Conservation (phyloP, 2,329 filamentous ascomycete species). For the Sodiomyces alkalinus region DNA sequence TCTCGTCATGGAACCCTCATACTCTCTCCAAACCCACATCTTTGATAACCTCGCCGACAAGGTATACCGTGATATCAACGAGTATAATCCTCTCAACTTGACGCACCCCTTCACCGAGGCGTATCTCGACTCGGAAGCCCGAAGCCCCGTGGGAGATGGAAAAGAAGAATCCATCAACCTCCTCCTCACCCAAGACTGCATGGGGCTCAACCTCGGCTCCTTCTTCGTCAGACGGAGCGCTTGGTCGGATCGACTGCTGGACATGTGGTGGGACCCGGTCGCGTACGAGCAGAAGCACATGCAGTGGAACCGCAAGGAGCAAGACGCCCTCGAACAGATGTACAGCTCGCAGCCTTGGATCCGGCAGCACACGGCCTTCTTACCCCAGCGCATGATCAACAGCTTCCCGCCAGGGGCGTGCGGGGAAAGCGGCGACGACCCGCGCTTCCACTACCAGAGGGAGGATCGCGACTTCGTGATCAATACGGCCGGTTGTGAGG, state of each 20-base stretch:
- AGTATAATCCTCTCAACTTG: conserved; percentile 91
- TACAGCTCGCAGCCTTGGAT: conserved; percentile 91
- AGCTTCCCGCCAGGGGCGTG: conserved; percentile 87
- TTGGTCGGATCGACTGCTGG: conserved; percentile 83
- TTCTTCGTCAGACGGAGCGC: conserved; percentile 78
- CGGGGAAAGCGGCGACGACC: conserved; percentile 59
- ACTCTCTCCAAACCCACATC: conserved; percentile 79
- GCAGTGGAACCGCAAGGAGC: conserved; percentile 98
- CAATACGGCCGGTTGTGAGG: conserved; percentile 97
- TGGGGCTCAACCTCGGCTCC: conserved; percentile 89
- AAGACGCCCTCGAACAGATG: conserved; percentile 85
- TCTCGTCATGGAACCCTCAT: conserved; percentile 90
- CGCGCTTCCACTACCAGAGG: conserved; percentile 71
- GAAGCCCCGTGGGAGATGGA: conserved; percentile 63
- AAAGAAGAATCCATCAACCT: conserved; percentile 69
- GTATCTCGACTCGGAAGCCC: conserved; percentile 63
- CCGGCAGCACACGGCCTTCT: conserved; percentile 72
- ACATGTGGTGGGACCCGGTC: conserved; percentile 98
- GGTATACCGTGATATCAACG: conserved; percentile 90
- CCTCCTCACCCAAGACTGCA: conserved; percentile 82
- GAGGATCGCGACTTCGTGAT: conserved; percentile 83
- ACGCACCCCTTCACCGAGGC: conserved; percentile 60
- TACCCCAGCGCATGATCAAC: conserved; percentile 86
- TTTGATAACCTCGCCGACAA: conserved; percentile 64
- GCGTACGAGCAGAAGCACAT: conserved; percentile 97